Conservation (phyloP, 495 filamentous ascomycete species). For the Neurospora pannonica region DNA sequence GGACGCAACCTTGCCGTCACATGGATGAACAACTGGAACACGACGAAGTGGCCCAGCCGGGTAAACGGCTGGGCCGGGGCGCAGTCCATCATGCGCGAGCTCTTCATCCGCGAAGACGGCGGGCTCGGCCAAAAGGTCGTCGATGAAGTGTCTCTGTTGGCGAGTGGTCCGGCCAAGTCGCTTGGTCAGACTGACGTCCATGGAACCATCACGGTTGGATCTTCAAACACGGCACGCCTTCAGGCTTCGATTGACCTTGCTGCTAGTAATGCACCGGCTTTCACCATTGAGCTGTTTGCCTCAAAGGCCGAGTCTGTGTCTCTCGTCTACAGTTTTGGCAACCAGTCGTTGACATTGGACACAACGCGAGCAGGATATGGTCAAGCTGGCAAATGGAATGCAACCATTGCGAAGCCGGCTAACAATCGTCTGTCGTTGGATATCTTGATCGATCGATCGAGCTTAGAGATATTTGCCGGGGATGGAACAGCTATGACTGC, state of each 20-base stretch:
- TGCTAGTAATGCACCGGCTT: background rate
- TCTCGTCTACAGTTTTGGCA: background rate
- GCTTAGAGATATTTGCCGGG: background rate
- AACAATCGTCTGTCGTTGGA: background rate
- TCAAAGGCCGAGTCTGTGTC: background rate
- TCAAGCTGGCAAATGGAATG: background rate
- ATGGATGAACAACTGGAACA: background rate
- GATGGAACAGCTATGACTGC: background rate
- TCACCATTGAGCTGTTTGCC: background rate
- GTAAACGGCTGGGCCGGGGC: background rate
- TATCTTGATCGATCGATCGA: background rate
- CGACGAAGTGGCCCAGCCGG: background rate
- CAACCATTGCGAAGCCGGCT: background rate
- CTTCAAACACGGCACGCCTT: background rate
- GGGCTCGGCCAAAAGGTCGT: background rate
- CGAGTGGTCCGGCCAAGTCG: background rate
- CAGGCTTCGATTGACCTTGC: background rate
- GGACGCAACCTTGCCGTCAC: background rate
- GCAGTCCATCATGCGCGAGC: background rate
- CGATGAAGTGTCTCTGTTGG: background rate
- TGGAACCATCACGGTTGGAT: background rate
- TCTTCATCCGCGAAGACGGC: background rate
- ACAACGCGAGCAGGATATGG: background rate
- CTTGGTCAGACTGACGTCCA: background rate
- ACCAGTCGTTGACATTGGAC: background rate